These are phyloP conservation scores for Apiotrichum gracile DNA, from an alignment of 1,284 basidiomycete species.

Conservation along the genomic window DNA sequence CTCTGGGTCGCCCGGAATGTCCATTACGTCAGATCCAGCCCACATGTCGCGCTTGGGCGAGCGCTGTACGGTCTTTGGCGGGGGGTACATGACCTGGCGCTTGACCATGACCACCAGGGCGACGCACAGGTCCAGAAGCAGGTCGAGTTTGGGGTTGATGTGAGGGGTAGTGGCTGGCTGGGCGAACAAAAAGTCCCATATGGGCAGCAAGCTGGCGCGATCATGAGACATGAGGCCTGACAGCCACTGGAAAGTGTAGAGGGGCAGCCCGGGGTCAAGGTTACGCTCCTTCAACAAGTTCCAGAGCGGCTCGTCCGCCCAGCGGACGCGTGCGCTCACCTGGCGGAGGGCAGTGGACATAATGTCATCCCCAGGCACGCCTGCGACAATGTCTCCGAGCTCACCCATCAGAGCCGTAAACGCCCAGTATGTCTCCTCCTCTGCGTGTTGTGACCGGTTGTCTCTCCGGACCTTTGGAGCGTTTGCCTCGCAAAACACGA, in stretches of 20 bases:
- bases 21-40: constrained; percentile 7
- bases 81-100: constrained; percentile 12
- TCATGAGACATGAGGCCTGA: constrained; percentile 29
- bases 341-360: constrained; percentile 18
- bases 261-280: constrained; percentile 30
- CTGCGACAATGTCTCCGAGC: constrained; percentile 22
- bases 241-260: constrained; percentile 41
- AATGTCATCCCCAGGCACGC: constrained; percentile 5
- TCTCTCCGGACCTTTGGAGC: constrained; percentile 1
- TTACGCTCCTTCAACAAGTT: constrained; percentile 24
- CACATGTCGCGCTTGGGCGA: constrained; percentile 11
- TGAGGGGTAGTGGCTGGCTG: constrained; percentile 24
- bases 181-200: constrained; percentile 44
- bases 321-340: constrained; percentile 28
- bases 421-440: constrained; percentile 45
- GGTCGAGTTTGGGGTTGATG: constrained; percentile 32
- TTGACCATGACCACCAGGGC: constrained; percentile 38
- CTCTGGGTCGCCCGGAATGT: constrained; percentile 10
- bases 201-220: constrained; percentile 22
- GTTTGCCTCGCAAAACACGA: constrained; percentile 25
- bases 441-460: constrained; percentile 19
- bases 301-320: constrained; percentile 37
- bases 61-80: not conserved
- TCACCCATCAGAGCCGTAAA: constrained; percentile 35
- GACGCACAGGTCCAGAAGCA: constrained; percentile 35